phyloP scores from a whole-genome alignment of 2,329 filamentous ascomycete genomes.

The Calonectria crousiana region DNA sequence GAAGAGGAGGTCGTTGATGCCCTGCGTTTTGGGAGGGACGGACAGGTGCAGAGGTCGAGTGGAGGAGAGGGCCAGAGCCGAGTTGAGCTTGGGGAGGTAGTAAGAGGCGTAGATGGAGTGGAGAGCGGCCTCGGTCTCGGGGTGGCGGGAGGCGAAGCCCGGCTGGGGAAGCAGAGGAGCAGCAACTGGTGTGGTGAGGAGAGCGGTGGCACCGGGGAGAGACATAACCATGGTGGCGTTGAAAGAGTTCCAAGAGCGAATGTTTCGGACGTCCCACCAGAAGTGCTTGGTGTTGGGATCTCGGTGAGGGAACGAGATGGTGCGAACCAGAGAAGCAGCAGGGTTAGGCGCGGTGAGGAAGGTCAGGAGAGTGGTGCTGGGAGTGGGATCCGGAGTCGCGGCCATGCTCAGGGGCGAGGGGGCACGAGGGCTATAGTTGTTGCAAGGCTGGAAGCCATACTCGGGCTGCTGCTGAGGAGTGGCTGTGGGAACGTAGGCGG shows the following conservation, averaged over 20 bases:
- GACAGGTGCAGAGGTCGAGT: conserved; percentile 70
- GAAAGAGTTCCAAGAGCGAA: conserved; percentile 87
- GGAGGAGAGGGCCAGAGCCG: conserved; percentile 82
- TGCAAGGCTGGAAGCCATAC: conserved; percentile 57
- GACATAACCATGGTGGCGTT: conserved; percentile 77
- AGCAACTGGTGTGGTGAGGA: conserved; percentile 79
- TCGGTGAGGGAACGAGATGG: conserved; percentile 76
- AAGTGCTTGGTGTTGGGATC: conserved; percentile 83
- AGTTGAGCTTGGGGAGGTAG: conserved; percentile 89
- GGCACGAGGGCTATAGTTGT: conserved; percentile 60
- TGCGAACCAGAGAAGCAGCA: conserved; percentile 83
- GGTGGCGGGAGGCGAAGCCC: conserved; percentile 70
- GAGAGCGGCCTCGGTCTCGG: conserved; percentile 83
- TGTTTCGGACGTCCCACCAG: conserved; percentile 95
- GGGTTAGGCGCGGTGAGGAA: conserved; percentile 87
- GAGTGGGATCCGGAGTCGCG: conserved; percentile 58
- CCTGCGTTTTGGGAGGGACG: conserved; percentile 51
- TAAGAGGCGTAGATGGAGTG: conserved; percentile 81
- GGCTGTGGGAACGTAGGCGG: conserved; percentile 52
- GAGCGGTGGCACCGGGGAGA: conserved; percentile 77
- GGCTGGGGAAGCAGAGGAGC: conserved; percentile 71
- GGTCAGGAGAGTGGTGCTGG: conserved; percentile 77
- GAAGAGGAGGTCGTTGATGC: conserved; percentile 69
- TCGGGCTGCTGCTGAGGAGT: conserved; percentile 38
- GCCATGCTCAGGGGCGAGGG: conserved; percentile 58